Conservation (phyloP, 352 stramenopile species). For the Phytophthora pluvialis region DNA sequence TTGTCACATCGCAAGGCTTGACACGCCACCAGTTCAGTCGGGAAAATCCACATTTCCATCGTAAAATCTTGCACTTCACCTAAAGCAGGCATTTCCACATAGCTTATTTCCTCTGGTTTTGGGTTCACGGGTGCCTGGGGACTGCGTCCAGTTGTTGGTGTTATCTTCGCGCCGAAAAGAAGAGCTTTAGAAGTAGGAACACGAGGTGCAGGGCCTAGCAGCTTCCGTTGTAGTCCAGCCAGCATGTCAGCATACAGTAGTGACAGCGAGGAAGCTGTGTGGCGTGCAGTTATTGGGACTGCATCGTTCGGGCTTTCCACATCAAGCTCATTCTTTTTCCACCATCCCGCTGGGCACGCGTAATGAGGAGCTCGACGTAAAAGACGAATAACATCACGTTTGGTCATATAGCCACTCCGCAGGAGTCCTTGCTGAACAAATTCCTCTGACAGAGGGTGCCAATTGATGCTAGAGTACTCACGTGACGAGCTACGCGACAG, state of each 20-base stretch:
- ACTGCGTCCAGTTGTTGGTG: constrained; percentile 16
- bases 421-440: constrained; percentile 83
- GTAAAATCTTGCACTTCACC: constrained; percentile 73
- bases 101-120: constrained; percentile 70
- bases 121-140: constrained; percentile 26
- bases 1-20: constrained; percentile 80
- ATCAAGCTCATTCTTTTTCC: constrained; percentile 59
- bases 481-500: constrained; percentile 2
- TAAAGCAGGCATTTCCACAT: constrained; percentile 65
- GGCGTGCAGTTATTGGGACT: constrained; percentile 32
- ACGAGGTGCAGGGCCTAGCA: constrained; percentile 36
- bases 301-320: constrained; percentile 18
- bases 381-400: constrained; percentile 77
- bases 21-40: constrained; percentile 65
- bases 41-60: constrained; percentile 84
- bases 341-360: constrained; percentile 60
- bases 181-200: constrained; percentile 57
- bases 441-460: constrained; percentile 78
- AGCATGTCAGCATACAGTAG: constrained; percentile 82
- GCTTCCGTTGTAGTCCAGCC: constrained; percentile 61
- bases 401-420: constrained; percentile 71
- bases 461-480: constrained; percentile 63
- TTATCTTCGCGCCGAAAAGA: constrained; percentile 59
- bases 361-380: constrained; percentile 68
- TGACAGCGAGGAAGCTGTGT: constrained; percentile 80